phyloP scores from a whole-genome alignment of 176 grass and related monocot species.

The Carex littledalei region DNA sequence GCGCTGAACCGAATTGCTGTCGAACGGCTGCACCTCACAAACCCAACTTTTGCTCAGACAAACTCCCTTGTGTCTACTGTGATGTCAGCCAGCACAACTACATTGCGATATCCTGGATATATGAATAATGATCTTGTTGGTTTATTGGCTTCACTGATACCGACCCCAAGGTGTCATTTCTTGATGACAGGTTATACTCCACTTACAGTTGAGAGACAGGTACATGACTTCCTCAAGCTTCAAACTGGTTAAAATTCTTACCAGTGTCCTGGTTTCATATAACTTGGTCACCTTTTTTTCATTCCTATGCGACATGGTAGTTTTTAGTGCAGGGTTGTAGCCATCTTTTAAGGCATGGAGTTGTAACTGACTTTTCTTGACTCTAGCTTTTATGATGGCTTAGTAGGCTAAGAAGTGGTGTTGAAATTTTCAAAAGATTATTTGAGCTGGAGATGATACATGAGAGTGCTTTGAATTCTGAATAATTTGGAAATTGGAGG shows the following conservation, averaged over 20 bases:
- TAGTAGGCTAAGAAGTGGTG: not conserved
- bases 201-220: constrained; percentile 92
- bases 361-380: not conserved
- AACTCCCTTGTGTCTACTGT: constrained; percentile 99
- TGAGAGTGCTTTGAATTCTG: not conserved
- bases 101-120: constrained; percentile 93
- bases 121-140: constrained; percentile 99
- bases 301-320: not conserved
- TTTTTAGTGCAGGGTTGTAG: not conserved
- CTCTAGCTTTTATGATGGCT: not conserved
- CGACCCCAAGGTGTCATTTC: constrained; percentile 97
- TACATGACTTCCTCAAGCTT: constrained; percentile 18
- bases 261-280: not conserved
- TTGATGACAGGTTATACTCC: constrained; percentile 99
- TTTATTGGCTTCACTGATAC: constrained; percentile 87
- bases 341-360: not conserved
- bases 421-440: not conserved
- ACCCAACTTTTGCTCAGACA: constrained; percentile 95
- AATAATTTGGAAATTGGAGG: constrained; percentile 3
- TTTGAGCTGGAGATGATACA: not conserved
- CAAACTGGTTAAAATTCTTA: constrained; percentile 21
- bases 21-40: constrained; percentile 80
- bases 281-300: not conserved
- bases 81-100: constrained; percentile 99
- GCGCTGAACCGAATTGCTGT: constrained; percentile 98